Evolutionary conservation across 306 rosid genomes (phyloP).

Genomic region (Cyamopsis tetragonoloba): DNA sequence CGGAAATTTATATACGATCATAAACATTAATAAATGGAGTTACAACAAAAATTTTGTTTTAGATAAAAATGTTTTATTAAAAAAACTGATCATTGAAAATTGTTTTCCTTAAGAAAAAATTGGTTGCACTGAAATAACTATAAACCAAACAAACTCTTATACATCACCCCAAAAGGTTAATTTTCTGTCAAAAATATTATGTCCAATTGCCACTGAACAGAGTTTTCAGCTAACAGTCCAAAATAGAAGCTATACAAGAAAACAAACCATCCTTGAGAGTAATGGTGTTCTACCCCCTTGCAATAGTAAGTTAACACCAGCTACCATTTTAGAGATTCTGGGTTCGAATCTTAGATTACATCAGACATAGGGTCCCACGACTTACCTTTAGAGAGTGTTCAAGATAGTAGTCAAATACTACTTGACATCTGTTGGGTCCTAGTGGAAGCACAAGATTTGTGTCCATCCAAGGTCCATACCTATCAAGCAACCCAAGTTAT

Average conservation of each 20-base stretch:
- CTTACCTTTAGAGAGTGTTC: slow-evolving; percentile 70
- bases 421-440: slow-evolving; percentile 71
- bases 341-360: neutral
- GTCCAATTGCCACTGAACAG: neutral
- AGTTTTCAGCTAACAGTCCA: neutral
- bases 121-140: no score
- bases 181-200: neutral
- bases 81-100: no score
- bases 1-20: no score
- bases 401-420: slow-evolving; percentile 79
- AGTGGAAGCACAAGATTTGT: slow-evolving; percentile 89
- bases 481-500: slow-evolving; percentile 24
- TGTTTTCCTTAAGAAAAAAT: no score
- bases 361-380: neutral
- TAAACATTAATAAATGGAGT: no score
- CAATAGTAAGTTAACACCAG: neutral
- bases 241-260: neutral
- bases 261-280: neutral
- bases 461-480: slow-evolving; percentile 99
- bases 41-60: no score
- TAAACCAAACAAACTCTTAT: no score
- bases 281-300: neutral
- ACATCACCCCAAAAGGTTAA: neutral
- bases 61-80: no score
- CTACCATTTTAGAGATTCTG: neutral